Evolutionary conservation across 2,329 filamentous ascomycete genomes (phyloP), one percentile per base, ranked within the genome.

Genomic region (Claviceps monticola): DNA sequence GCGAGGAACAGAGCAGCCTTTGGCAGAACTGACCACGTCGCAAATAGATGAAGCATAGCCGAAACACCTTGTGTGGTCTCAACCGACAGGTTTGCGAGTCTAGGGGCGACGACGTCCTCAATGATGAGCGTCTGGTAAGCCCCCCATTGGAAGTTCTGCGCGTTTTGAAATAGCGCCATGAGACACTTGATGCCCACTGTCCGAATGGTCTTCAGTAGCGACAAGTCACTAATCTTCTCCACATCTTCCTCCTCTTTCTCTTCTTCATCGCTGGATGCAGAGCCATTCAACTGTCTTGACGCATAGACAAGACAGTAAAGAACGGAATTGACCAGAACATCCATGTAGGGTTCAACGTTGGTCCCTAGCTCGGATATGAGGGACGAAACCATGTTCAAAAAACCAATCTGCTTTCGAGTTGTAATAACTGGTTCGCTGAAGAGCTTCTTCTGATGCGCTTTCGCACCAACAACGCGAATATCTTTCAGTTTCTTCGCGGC

Each of bases 51-150:
- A 55, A 96, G 76, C 42, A 89, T 78, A 16, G 84, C 86, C 2
- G 93, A 97, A 7, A 96, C 74, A 14, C 88, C 88, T 63, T 98
- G 90, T 0, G 88, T 86, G 44, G 88, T 95, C 69, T 98, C 93
- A 5, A 79, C 74, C 0, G 89, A 80, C 51, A 98, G 79, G 53
- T 86, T 87, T 2, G 84, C 78, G 17, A 97, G 72, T 57, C 88
- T 79, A 17, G 88, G 88, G 49, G 79, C 80, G 46, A 98, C 75
- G 26, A 94, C 71, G 61, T 95, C 83, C 29, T 78, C 71, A 50
- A 93, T 79, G 49, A 97, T 83, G 0, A 78, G 67, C 8, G 78
- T 74, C 39, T 86, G 76, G 63, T 90, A 95, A 1, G 75, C 71
- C 2, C 72, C 73, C 86, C 90, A 94, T 49, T 86, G 75, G 55